Evolutionary conservation across 257 asterid species (phyloP).

Genomic region (Solanum sparsipilum): DNA sequence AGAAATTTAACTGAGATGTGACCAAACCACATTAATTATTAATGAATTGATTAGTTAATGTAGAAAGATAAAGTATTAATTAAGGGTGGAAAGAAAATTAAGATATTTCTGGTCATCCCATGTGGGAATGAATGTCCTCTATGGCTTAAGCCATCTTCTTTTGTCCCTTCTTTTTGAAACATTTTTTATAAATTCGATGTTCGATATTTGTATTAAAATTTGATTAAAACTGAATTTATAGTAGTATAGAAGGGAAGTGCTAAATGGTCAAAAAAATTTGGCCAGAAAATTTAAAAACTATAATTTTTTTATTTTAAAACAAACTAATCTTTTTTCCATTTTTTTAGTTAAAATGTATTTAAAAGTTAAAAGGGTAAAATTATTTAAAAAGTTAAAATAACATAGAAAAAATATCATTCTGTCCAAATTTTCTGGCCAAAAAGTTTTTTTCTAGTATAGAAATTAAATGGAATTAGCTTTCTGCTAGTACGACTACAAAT

Average conservation of each 20-base stretch:
- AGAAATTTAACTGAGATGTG: background rate
- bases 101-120: background rate
- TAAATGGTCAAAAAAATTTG: too few species aligned
- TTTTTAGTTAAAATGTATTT: too few species aligned
- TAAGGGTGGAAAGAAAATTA: background rate
- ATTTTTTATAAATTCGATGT: background rate
- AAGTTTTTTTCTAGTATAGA: background rate
- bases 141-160: background rate
- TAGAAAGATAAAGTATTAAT: background rate
- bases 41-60: background rate
- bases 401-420: too few species aligned
- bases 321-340: too few species aligned
- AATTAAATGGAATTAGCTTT: background rate
- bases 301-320: too few species aligned
- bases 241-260: too few species aligned
- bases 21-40: background rate
- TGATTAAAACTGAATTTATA: background rate
- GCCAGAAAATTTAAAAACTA: too few species aligned
- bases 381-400: too few species aligned
- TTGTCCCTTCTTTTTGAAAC: background rate
- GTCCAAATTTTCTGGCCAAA: too few species aligned
- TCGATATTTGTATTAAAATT: too few species aligned
- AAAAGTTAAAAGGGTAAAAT: too few species aligned
- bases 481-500: background rate
- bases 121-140: background rate